Evolutionary conservation across 139 green algal genomes (phyloP).

Genomic region (Chlamydomonas sp.): DNA sequence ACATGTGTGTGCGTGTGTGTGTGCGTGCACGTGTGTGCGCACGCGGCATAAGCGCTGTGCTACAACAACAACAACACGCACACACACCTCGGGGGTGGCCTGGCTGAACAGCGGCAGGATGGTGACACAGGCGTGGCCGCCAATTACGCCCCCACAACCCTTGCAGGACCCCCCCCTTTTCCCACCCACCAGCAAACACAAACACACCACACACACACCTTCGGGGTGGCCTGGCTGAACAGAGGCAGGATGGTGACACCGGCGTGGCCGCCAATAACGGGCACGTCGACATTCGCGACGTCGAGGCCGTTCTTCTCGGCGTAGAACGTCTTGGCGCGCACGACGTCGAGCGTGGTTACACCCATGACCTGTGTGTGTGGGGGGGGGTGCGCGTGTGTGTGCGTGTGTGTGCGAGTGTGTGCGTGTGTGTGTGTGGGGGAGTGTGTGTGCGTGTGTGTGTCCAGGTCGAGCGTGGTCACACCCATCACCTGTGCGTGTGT

Average conservation of each 20-base stretch:
- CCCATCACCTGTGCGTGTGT: slow-evolving; percentile 62
- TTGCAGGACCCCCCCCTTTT: too few relatives aligned
- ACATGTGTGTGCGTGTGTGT: too few relatives aligned
- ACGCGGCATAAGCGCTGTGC: too few relatives aligned
- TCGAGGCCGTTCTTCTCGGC: slow-evolving; percentile 81
- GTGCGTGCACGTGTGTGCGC: too few relatives aligned
- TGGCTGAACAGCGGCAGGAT: slow-evolving; percentile 98
- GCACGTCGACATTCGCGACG: slow-evolving; percentile 82
- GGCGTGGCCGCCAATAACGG: slow-evolving; percentile 95
- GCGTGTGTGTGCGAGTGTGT: too few relatives aligned
- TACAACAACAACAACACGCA: background rate
- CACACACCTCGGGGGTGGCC: too few relatives aligned
- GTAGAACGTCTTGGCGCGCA: slow-evolving; percentile 92
- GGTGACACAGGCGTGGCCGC: slow-evolving; percentile 94
- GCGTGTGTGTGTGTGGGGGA: too few relatives aligned
- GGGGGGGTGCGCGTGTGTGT: too few relatives aligned
- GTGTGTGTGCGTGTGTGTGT: slow-evolving; percentile 1
- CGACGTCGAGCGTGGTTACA: slow-evolving; percentile 85
- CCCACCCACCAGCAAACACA: background rate
- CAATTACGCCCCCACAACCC: too few relatives aligned
- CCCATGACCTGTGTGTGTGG: slow-evolving; percentile 59
- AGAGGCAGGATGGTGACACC: slow-evolving; percentile 98
- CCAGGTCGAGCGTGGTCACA: slow-evolving; percentile 85
- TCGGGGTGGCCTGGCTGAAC: slow-evolving; percentile 96
- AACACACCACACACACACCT: slow-evolving; percentile 8